Evolutionary conservation across 139 green algal genomes (phyloP).

Genomic region (Pleodorina starrii): DNA sequence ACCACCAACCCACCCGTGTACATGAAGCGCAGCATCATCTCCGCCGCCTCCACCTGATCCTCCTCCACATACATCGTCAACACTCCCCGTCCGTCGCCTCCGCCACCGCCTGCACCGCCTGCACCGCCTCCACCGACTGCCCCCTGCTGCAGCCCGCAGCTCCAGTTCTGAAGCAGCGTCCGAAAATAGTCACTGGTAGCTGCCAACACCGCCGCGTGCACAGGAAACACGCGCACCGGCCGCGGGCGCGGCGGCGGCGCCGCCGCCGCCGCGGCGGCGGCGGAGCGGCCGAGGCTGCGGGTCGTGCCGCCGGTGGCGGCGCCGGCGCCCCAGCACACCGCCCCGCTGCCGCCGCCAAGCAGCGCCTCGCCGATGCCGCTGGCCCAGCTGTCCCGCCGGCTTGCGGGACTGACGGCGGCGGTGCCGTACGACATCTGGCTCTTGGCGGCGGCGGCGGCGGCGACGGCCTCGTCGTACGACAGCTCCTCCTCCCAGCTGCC

Average conservation of each 20-base stretch:
- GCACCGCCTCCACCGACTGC: neutral
- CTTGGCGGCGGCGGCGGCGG: conserved; percentile 1
- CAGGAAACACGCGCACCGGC: conserved; percentile 5
- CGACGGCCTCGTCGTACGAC: neutral
- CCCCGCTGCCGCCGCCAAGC: neutral
- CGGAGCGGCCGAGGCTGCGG: neutral
- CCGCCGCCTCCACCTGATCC: conserved; percentile 37
- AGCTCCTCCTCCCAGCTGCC: neutral
- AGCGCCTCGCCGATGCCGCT: neutral
- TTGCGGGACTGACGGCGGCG: neutral
- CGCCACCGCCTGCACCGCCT: neutral
- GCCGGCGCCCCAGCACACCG: neutral
- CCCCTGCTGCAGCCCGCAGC: neutral
- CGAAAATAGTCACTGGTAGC: conserved; percentile 42
- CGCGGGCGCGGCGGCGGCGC: neutral
- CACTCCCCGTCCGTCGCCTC: conserved; percentile 8
- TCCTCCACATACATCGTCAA: conserved; percentile 3
- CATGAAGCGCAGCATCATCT: conserved; percentile 40
- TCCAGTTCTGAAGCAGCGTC: conserved; percentile 30
- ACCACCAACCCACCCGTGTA: conserved; percentile 46
- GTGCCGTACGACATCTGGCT: too few relatives aligned
- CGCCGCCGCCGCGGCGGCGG: neutral
- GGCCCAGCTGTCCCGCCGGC: conserved; percentile 21
- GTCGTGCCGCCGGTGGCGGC: too few relatives aligned
- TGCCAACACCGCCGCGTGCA: conserved; percentile 31